A percentile compares a stretch with the other conserved stretches of the same genome.
Evolutionary conservation across 2,329 filamentous ascomycete genomes (phyloP).

Genomic region (Claviceps spartinae): DNA sequence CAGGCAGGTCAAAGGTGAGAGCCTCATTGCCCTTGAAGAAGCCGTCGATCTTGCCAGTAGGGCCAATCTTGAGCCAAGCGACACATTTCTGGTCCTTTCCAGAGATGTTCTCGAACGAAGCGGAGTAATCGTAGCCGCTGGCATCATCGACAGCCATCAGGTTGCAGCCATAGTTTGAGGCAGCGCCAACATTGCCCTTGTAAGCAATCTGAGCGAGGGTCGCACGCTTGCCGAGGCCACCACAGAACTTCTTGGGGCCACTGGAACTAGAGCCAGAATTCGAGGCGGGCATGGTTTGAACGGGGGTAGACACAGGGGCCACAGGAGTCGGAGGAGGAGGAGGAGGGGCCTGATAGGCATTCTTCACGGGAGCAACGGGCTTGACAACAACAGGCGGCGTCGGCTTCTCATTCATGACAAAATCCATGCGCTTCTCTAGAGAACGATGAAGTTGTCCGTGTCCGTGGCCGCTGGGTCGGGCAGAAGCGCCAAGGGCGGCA

Average conservation of each 20-base stretch:
- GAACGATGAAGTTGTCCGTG: conserved; percentile 23
- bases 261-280: conserved; percentile 7
- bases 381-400: conserved; percentile 12
- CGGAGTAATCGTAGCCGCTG: conserved; percentile 30
- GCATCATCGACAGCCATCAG: conserved; percentile 29
- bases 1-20: conserved; percentile 27
- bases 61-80: conserved; percentile 41
- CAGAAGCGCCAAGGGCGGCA: conserved; percentile 27
- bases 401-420: conserved; percentile 20
- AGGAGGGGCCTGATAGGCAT: neutral
- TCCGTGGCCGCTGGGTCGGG: conserved; percentile 26
- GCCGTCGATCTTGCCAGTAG: conserved; percentile 29
- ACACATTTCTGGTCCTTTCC: conserved; percentile 23
- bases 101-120: conserved; percentile 26
- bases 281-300: conserved; percentile 4
- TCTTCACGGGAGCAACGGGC: neutral
- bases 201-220: conserved; percentile 31
- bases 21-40: conserved; percentile 31
- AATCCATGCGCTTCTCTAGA: conserved; percentile 18
- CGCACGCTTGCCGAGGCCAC: conserved; percentile 30
- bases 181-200: conserved; percentile 31
- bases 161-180: conserved; percentile 36
- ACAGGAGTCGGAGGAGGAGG: neutral
- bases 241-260: conserved; percentile 21
- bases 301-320: neutral